These are phyloP conservation scores for Eutrema heterophyllum DNA, from an alignment of 345 rosid genomes.

Conservation along the genomic window DNA sequence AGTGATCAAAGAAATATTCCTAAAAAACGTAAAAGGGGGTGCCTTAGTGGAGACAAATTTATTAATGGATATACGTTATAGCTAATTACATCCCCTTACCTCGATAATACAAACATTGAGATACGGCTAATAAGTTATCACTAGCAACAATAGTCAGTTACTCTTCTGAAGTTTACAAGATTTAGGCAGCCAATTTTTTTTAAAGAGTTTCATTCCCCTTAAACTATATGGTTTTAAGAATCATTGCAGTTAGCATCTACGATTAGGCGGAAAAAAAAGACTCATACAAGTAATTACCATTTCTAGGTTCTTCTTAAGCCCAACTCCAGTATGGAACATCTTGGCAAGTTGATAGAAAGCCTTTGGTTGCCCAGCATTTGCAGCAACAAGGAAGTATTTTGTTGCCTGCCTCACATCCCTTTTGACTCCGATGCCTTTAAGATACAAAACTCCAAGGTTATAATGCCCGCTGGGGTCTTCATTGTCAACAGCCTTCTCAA, in stretches of 20 bases:
- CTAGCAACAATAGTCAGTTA: background rate
- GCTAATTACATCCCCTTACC: background rate
- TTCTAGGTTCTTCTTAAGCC: constrained; percentile 71
- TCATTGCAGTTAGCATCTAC: background rate
- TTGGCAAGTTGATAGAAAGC: constrained; percentile 97
- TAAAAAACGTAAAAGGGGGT: background rate
- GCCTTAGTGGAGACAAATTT: background rate
- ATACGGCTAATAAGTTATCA: background rate
- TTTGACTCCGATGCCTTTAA: constrained; percentile 85
- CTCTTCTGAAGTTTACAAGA: background rate
- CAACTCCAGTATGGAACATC: constrained; percentile 97
- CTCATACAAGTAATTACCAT: constrained; percentile 43
- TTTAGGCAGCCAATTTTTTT: background rate
- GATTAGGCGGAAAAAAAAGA: background rate
- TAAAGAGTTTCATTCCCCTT: background rate
- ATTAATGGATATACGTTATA: background rate
- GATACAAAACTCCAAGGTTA: constrained; percentile 91
- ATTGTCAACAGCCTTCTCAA: constrained; percentile 82
- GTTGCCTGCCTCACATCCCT: constrained; percentile 82
- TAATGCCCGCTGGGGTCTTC: constrained; percentile 87
- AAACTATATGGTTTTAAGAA: background rate
- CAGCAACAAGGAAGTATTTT: constrained; percentile 68
- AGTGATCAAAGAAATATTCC: background rate
- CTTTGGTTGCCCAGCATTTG: constrained; percentile 94
- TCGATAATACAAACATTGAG: background rate